phyloP scores from a whole-genome alignment of 2,329 filamentous ascomycete genomes.

The Pseudogymnoascus sp. region DNA sequence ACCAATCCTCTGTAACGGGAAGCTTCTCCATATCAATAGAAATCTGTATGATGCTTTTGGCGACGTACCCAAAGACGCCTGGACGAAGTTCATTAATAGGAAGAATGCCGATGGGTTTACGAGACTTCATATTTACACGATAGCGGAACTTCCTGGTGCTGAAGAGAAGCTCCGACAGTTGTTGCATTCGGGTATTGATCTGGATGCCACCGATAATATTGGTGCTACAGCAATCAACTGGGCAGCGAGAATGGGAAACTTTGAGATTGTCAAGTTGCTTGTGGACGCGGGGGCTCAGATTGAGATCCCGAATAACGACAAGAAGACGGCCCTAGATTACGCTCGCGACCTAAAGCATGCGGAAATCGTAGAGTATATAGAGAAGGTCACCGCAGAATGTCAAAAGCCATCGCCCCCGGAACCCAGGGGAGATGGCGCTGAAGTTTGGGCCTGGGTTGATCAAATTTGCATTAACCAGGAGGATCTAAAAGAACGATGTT shows the following conservation, averaged over 20 bases:
- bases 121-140: neutral
- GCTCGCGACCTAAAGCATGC: neutral
- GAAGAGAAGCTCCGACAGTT: neutral
- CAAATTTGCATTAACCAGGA: slow-evolving; percentile 18
- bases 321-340: neutral
- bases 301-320: neutral
- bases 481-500: slow-evolving; percentile 8
- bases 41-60: neutral
- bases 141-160: neutral
- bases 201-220: neutral
- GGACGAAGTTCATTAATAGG: neutral
- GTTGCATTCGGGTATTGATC: neutral
- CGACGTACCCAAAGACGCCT: neutral
- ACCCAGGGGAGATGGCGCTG: neutral
- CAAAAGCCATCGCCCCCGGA: neutral
- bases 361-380: neutral
- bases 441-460: slow-evolving; percentile 16
- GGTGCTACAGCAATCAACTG: neutral
- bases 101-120: neutral
- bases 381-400: neutral
- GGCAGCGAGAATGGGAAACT: neutral
- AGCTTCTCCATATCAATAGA: neutral
- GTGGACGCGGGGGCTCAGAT: neutral
- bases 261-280: neutral
- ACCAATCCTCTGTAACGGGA: neutral